Evolutionary conservation across 208 protist genomes (phyloP).

Genomic region (Leishmania major): DNA sequence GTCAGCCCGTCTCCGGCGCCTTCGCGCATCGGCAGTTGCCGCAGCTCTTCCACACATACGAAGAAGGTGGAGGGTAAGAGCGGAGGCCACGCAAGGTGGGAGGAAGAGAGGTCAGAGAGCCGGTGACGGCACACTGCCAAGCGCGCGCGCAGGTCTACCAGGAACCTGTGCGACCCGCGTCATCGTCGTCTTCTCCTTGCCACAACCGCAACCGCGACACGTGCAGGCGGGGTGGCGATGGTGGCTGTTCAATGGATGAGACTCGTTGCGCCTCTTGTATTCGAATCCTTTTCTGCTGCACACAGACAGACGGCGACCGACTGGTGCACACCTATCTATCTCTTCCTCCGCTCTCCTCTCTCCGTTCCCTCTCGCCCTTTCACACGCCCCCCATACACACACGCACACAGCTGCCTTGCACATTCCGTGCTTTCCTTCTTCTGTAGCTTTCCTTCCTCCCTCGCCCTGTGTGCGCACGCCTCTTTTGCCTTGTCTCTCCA

Average conservation of each 20-base stretch:
- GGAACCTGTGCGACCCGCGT: not conserved
- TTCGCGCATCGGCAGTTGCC: not conserved
- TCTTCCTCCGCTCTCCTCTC: not conserved
- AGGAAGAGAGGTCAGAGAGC: not conserved
- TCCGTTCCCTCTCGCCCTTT: not conserved
- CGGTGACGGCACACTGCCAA: not conserved
- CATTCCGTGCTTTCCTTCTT: not conserved
- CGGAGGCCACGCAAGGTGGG: not conserved
- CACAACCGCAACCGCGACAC: not conserved
- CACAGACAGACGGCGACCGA: not conserved
- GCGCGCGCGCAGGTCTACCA: not conserved
- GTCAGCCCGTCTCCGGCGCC: not conserved
- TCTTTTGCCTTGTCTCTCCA: not conserved
- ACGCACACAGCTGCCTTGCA: not conserved
- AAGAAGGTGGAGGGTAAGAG: not conserved
- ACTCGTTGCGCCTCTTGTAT: not conserved
- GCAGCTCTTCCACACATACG: not conserved
- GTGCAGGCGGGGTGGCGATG: not conserved
- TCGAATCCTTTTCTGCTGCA: not conserved
- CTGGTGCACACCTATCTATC: not conserved
- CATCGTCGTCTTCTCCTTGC: not conserved
- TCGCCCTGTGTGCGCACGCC: not conserved
- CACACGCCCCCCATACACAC: not conserved
- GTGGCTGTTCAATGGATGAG: not conserved
- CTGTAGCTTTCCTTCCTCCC: not conserved